Base-by-base conservation (phyloP, 345 rosid genomes). In the Excoecaria cochinchinensis region DNA sequence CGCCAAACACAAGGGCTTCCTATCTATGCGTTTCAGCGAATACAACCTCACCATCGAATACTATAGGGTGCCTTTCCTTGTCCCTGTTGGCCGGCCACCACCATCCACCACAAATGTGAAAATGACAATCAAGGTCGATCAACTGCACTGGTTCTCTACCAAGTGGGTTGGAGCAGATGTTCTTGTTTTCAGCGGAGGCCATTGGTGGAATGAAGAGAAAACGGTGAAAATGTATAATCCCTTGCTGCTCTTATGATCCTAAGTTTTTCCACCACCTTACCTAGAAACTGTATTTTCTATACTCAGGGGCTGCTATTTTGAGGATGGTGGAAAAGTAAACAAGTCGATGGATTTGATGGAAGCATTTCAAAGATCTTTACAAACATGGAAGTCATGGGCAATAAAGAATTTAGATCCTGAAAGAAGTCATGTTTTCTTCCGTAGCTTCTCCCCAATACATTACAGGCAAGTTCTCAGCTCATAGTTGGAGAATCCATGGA, bases 131-230 rank as follows among this genome's bases (percentile, higher is more conserved):
- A 86, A 87, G 78, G 87, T 93, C 1, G 96, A 91, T 8, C 67
- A 82, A 68, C 67, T 93, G 52, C 90, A 89, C 76, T 88, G 95
- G 94, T 86, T 81, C 74, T 86, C 97, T 3, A 69, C 44, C 36
- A 84, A 67, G 68, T 91, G 98, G 97, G 79, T 71, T 1, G 97
- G 87, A 7, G 96, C 97, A 0, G 83, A 93, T 68, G 85, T 95
- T 70, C 70, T 95, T 3, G 83, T 95, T 63, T 87, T 93, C 86
- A 93, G 90, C 60, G 79, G 88, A 13, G 97, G 98, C 6, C 98
- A 91, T 44, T 93, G 97, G 97, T 95, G 98, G 98, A 93, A 86
- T 57, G 82, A 86, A 38, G 88, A 84, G 38, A 93, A 93, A 81
- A 91, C 94, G 16, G 65, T 85, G 19, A 78, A 83, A 46, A 69